Evolutionary conservation across 345 rosid genomes (phyloP).

Genomic region (Salix arbutifolia): DNA sequence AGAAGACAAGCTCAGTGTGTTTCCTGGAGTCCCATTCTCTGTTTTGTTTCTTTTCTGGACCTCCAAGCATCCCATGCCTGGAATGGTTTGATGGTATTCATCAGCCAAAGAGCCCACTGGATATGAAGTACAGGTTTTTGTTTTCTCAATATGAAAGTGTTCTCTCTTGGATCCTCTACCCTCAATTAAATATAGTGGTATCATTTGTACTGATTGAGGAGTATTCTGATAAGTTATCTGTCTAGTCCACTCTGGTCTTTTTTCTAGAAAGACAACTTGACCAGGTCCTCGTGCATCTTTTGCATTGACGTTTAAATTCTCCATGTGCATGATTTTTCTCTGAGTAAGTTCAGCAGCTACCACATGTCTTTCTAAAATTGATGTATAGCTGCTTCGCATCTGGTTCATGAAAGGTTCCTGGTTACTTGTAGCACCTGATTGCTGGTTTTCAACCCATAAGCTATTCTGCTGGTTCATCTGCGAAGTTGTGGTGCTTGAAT

Average conservation of each 20-base stretch:
- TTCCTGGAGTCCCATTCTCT: conserved; percentile 26
- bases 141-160: conserved; percentile 30
- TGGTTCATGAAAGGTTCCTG: conserved; percentile 23
- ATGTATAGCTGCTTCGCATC: conserved; percentile 14
- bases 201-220: conserved; percentile 25
- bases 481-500: conserved; percentile 18
- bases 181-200: conserved; percentile 24
- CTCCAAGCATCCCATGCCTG: conserved; percentile 15
- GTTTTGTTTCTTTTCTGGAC: conserved; percentile 39
- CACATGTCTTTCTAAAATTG: conserved; percentile 15
- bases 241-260: conserved; percentile 25
- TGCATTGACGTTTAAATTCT: conserved; percentile 13
- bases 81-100: conserved; percentile 20
- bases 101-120: conserved; percentile 17
- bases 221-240: conserved; percentile 18
- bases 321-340: conserved; percentile 11
- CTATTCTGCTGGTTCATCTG: conserved; percentile 33
- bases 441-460: conserved; percentile 26
- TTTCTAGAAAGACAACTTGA: conserved; percentile 25
- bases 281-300: conserved; percentile 22
- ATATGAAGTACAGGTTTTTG: conserved; percentile 17
- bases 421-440: conserved; percentile 23
- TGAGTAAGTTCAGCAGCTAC: not conserved
- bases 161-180: conserved; percentile 47
- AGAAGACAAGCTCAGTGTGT: conserved; percentile 19